Evolutionary conservation across 2,329 filamentous ascomycete species (phyloP), one percentile per base, ranked within the genome.

Genomic region (Proliferodiscus dingleyae): DNA sequence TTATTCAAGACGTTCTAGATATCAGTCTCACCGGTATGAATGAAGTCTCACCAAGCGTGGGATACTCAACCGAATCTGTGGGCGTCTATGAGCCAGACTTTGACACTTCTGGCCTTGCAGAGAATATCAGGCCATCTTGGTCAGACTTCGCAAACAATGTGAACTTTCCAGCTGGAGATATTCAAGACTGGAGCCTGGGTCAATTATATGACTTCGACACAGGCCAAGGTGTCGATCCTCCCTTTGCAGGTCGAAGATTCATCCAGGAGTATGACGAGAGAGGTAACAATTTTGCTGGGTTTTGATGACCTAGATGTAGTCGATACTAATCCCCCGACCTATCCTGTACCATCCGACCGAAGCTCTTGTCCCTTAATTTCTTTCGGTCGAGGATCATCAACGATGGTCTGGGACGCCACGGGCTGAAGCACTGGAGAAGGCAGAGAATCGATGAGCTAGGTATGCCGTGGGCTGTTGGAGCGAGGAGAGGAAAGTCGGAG

Each of bases 251-350:
- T 26, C 29, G 53, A 13, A 44, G 47, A 37, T 52, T 59, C 24
- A 44, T 57, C 8, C 46, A 56, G 21, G 53, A 57, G 41, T 59
- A 56, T 41, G 56, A 59, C 32, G 56, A 57, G 46, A 51, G 46
- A 15, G 51, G 51, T n/a, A 56, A 59, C 39, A 50, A 50, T 18
- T 54, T 56, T 48, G 53, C 53, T 41, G 56, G 51, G 19, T 59
- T 57, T 39, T 53, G 40, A 52, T 5, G 37, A 16, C n/a, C n/a
- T n/a, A n/a, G n/a, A n/a, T n/a, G n/a, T n/a, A n/a, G n/a, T n/a
- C n/a, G n/a, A n/a, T n/a, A n/a, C n/a, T n/a, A n/a, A n/a, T n/a
- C n/a, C n/a, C n/a, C n/a, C n/a, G n/a, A n/a, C n/a, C n/a, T n/a
- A n/a, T n/a, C n/a, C n/a, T n/a, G n/a, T n/a, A n/a, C n/a, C n/a